Base-by-base conservation (phyloP, 768 basidiomycete species). In the Lentinula raphanica region DNA sequence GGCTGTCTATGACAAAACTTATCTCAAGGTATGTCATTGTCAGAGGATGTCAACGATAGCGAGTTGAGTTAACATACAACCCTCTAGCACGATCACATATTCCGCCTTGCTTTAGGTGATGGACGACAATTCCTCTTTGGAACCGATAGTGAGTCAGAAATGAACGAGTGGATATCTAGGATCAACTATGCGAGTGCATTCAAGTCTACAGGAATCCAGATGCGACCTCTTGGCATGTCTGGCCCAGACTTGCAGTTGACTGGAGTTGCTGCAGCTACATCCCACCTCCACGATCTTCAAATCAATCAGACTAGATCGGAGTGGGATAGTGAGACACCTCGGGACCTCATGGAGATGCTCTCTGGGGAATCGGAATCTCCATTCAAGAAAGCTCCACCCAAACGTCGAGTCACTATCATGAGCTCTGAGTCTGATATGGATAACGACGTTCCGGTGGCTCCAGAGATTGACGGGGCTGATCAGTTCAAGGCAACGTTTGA, bases 121-220 rank as follows among this genome's bases (percentile, higher is more conserved):
- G 86, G 91, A 11, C 88, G 92, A 1, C 90, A 93, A 63, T 83
- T 88, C 59, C 81, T 98, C 36, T 77, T 98, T 19, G 92, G 93
- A 66, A 81, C 90, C 5, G 66, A 76, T 12, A 78, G 82, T 64
- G 85, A 87, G 59, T 69, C 74, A 44, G 91, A 94, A 58, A 80
- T 92, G 75, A 88, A 94, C 64, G 83, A 87, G 61, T 99, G 97
- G 97, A 86, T 98, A 61, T 80, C 88, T 13, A 78, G 80, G 31
- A 93, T 98, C 67, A 99, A 99, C 72, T 98, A 97, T 67, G 94
- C 94, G 2, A 88, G 92, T 59, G 79, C 92, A 5, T 98, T 97
- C 82, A 94, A 88, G 72, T 85, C 92, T 1, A 80, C 86, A 15
- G 88, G 88, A 9, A 77, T 98, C 36, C 79, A 84, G 45, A 93